phyloP scores from a whole-genome alignment of 2,329 filamentous ascomycete species.

The Aspergillus ustus region DNA sequence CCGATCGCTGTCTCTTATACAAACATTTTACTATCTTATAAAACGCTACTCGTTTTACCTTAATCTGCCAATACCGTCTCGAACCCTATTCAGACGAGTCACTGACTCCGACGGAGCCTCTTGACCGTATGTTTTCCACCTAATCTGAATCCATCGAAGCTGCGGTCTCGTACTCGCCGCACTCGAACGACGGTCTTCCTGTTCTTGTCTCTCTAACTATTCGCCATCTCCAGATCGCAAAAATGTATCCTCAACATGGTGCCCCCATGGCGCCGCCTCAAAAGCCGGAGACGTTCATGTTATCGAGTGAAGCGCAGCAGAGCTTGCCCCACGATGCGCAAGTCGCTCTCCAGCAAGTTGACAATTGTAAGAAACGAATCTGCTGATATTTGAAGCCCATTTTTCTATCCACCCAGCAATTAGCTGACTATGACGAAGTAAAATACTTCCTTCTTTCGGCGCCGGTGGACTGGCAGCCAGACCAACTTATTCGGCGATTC shows the following conservation, averaged over 20 bases:
- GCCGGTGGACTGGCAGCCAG: constrained; percentile 94
- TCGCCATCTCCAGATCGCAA: constrained; percentile 18
- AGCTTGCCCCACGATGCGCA: constrained; percentile 94
- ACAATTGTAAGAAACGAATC: constrained; percentile 73
- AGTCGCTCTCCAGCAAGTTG: constrained; percentile 96
- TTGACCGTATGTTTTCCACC: constrained; percentile 14
- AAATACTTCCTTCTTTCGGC: constrained; percentile 99
- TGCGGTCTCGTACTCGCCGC: neutral
- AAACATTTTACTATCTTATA: constrained; percentile 14
- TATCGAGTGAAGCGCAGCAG: constrained; percentile 96
- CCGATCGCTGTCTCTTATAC: constrained; percentile 21
- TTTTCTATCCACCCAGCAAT: neutral
- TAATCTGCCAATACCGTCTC: constrained; percentile 12
- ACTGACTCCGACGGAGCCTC: constrained; percentile 8
- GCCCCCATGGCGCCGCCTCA: constrained; percentile 87
- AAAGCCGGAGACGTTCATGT: constrained; percentile 98
- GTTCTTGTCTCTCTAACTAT: constrained; percentile 3
- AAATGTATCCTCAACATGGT: constrained; percentile 79
- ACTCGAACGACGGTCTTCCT: neutral
- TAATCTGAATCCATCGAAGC: neutral
- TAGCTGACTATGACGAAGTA: constrained; percentile 59
- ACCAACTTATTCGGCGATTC: constrained; percentile 96
- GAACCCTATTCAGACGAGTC: neutral
- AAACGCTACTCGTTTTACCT: constrained; percentile 19
- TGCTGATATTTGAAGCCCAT: neutral